Base-by-base conservation (phyloP, 495 filamentous ascomycete genomes). In the Hypoxylon intermedium region DNA sequence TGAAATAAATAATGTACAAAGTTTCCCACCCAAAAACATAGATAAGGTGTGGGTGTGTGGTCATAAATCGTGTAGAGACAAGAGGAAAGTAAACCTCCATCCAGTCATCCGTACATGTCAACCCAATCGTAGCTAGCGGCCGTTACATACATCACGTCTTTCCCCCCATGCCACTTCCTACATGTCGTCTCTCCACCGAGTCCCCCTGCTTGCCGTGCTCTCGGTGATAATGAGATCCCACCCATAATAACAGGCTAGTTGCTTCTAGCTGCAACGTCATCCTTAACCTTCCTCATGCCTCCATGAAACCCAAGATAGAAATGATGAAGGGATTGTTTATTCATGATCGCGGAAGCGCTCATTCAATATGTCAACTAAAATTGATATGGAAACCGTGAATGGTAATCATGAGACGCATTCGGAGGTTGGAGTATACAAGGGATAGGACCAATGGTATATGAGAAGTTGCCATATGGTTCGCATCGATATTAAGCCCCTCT, bases 1-100 rank as follows among this genome's bases (percentile, higher is more conserved):
- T 13, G 19, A 57, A 53, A 13, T 33, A 37, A 40, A 6, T 60
- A 65, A 56, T 65, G 55, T 65, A 65, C 62, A 65, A 31, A 56
- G 36, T 47, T 36, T 43, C 40, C 24, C 38, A 28, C 51, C 56
- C 48, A 49, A 33, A 51, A 60, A 42, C 13, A 33, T 38, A 19
- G 51, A 18, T 9, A 34, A 47, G 55, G 55, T 52, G 53, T 55
- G 42, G 50, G 53, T 58, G 49, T 49, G 42, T 26, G 41, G 53
- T 65, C 62, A 44, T 65, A 60, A 65, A 60, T 65, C 62, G 44
- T 65, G 55, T 30, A 33, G 49, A 55, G 3, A 19, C 13, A 11
- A 42, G 26, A 24, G 46, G 47, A 64, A 58, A 43, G 20, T 42
- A 49, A 37, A 46, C 15, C 40, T 51, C 51, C 62, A 55, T 47